Base-by-base conservation (phyloP, 2,329 filamentous ascomycete species). In the Hyphodiscus sp. region DNA sequence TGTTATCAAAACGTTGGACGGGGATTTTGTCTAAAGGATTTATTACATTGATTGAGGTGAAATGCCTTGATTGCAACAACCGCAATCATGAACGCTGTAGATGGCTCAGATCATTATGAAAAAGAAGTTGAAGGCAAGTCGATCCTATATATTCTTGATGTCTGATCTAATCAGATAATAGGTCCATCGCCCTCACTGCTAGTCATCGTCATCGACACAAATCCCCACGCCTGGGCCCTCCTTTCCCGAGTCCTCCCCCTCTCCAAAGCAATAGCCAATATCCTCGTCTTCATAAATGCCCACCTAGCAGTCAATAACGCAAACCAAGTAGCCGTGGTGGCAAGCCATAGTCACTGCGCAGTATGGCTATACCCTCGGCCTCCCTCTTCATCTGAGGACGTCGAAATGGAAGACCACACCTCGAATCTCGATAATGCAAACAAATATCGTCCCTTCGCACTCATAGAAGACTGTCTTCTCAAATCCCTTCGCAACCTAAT, bases 271-370 rank as follows among this genome's bases (percentile, higher is more conserved):
- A 77, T 99, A 56, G 89, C 92, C 57, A 87, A 92, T 72, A 81
- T 97, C 59, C 85, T 97, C 65, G 86, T 99, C 74, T 97, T 96
- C 73, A 85, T 96, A 73, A 97, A 99, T 71, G 90, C 92, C 52
- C 95, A 99, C 68, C 80, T 99, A 30, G 91, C 94, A 61, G 91
- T 92, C 68, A 95, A 91, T 71, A 92, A 94, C 70, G 83, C 88
- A 51, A 97, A 97, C 72, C 88, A 92, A 69, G 89, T 97, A 47
- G 91, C 91, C 57, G 81, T 99, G 16, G 82, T 99, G 57, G 94
- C 92, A 33, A 90, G 90, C 9, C 94, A 99, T 69, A 85, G 84
- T 61, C 86, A 94, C 66, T 85, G 87, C 58, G 89, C 92, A 53
- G 80, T 85, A 66, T 99, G 91, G 84, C 84, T 99, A 3, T 97